A percentile compares a stretch with the other conserved stretches of the same genome.
phyloP scores from a whole-genome alignment of 2,329 filamentous ascomycete genomes.

The Penicillium sp. region DNA sequence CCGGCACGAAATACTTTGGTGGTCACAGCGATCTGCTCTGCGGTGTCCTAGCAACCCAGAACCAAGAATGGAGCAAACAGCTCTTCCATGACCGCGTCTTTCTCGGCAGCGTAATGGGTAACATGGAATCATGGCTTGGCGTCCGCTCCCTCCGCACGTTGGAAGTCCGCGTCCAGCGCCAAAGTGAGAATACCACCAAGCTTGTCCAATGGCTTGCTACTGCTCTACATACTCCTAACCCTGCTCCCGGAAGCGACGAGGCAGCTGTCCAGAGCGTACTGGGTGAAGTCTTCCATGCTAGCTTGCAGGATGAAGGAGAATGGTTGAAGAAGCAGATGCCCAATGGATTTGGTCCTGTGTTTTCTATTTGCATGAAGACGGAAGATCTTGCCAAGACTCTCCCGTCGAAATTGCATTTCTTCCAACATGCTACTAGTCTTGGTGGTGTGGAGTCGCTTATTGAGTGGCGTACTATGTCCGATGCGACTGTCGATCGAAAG shows the following conservation, averaged over 20 bases:
- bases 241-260: constrained; percentile 43
- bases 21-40: constrained; percentile 93
- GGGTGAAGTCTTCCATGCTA: constrained; percentile 69
- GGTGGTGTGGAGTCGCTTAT: constrained; percentile 94
- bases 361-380: constrained; percentile 67
- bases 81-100: constrained; percentile 70
- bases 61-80: constrained; percentile 57
- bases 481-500: constrained; percentile 67
- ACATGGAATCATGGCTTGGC: constrained; percentile 87
- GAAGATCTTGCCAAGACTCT: constrained; percentile 63
- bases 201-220: constrained; percentile 71
- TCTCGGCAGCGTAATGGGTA: constrained; percentile 83
- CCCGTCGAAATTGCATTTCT: constrained; percentile 75
- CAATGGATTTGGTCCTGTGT: constrained; percentile 84
- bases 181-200: constrained; percentile 67
- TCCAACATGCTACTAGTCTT: constrained; percentile 92
- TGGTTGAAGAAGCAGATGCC: constrained; percentile 92
- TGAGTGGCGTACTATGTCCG: constrained; percentile 93
- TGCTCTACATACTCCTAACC: constrained; percentile 43
- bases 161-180: constrained; percentile 75
- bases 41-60: constrained; percentile 71
- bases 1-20: constrained; percentile 92
- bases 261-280: constrained; percentile 56
- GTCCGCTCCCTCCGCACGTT: constrained; percentile 82
- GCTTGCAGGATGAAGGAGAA: constrained; percentile 63